Evolutionary conservation across 805 yeast genomes (phyloP), one percentile per base, ranked within the genome.

Genomic region (Helenozyma rhizophorensis): DNA sequence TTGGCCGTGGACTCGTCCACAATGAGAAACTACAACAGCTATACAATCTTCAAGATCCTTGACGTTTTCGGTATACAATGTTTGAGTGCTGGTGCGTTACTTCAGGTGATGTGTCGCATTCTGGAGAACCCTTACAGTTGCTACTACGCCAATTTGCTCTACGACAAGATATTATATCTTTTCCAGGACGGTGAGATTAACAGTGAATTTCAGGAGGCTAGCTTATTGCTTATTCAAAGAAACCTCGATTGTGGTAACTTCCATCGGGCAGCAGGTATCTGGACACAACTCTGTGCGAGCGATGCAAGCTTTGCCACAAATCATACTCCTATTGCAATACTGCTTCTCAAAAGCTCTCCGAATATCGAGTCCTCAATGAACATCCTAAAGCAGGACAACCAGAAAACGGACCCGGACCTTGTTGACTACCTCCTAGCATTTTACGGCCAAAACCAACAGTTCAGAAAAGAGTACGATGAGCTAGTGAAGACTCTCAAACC

Each of bases 401-500:
- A 33, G 13, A 22, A 32, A 11, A 29, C 32, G 5, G 23, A 36
- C 21, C 32, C 38, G 6, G 35, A 28, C 21, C 26, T 42, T 11
- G 31, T 39, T 9, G 55, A 51, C 28, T 25, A 34, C 14, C 21
- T 40, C 10, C 25, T 54, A 24, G 38, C 39, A 19, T 37, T 40
- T 17, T 51, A 42, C 27, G 60, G 60, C n/a, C 37, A 36, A 14
- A 27, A 36, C 6, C 29, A 24, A 6, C 27, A 44, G 28, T 51
- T 53, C 31, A 30, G 21, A 3, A 7, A 24, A 11, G 14, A 27
- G 10, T 42, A 40, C 13, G 49, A 51, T n/a, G 21, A 15, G 10
- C 43, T 58, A 15, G 38, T 57, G 6, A 43, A 47, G 19, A 30
- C 36, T 21, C 39, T 62, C 12, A 37, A 30, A n/a, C 50, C 61